Evolutionary conservation across 2,329 filamentous ascomycete genomes (phyloP), one percentile per base, ranked within the genome.

Genomic region (Hypoxylon sp.): DNA sequence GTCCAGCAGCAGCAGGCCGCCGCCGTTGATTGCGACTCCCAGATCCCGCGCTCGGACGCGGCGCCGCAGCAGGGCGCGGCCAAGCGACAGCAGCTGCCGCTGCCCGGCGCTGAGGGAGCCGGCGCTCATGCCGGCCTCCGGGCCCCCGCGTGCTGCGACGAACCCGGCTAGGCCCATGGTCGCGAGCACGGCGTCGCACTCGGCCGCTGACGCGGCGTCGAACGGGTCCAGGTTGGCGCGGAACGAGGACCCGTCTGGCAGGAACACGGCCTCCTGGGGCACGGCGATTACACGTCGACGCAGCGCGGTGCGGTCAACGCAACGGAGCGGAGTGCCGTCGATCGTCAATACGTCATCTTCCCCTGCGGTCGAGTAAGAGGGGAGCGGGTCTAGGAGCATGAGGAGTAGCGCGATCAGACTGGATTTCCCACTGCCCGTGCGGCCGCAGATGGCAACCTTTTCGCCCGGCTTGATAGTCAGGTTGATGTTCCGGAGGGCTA

Each of bases 31-130:
- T 23, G 47, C 54, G 8, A 48, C 45, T n/a, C 35, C 41, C 9
- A 47, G 17, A 8, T 48, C 42, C 26, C 33, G 48, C 13, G 55
- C 48, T 13, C 67, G 62, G 4, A 68, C 33, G 1, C 67, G 59
- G 4, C 70, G 61, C 46, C 70, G 43, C 13, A 73, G 48, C 3
- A 72, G 48, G 7, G 70, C 68, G 10, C 70, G 68, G 1, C 53
- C 63, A 1, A 70, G 66, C n/a, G 65, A 65, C 45, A 71, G 62
- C 8, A 71, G 63, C 56, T 72, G 67, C 17, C 61, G 37, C 65
- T 86, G 83, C 0, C 83, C 84, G 52, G 79, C 78, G n/a, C 76
- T 79, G 9, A 82, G 70, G 51, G 75, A 75, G 10, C 77, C 70
- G 3, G 75, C 70, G 26, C 76, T 77, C 51, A 83, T 75, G 13